Percentiles rank a stretch among this genome's conserved stretches.
These are phyloP conservation scores for Crucibulum laeve DNA, from an alignment of 768 basidiomycete species.

Conservation along the genomic window DNA sequence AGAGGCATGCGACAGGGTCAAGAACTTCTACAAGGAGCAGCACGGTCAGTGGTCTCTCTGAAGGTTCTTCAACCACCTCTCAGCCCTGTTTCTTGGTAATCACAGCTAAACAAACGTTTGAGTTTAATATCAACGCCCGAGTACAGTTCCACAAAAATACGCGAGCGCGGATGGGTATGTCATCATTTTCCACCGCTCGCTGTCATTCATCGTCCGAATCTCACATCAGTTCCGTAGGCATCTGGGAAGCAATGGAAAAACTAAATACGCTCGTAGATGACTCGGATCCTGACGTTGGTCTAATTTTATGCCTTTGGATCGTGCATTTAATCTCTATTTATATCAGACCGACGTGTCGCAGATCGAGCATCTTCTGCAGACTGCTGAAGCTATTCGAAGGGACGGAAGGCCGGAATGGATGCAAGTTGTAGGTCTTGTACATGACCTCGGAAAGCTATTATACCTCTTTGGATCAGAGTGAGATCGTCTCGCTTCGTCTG, in stretches of 20 bases:
- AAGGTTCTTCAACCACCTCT: background rate
- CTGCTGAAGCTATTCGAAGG: conserved; percentile 70
- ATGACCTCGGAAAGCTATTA: conserved; percentile 78
- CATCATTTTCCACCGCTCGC: background rate
- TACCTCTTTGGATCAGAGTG: conserved; percentile 64
- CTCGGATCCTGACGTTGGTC: conserved; percentile 69
- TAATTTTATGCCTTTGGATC: background rate
- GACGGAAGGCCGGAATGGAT: conserved; percentile 83
- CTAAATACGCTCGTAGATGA: conserved; percentile 78
- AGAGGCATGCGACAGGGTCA: conserved; percentile 60
- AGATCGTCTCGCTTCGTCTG: background rate
- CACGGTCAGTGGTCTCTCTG: conserved; percentile 35
- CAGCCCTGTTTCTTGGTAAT: background rate
- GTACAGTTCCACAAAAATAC: conserved; percentile 55
- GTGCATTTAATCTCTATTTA: background rate
- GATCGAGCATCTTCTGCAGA: conserved; percentile 79
- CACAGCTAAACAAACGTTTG: conserved; percentile 73
- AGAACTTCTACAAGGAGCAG: conserved; percentile 61
- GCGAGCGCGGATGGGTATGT: conserved; percentile 56
- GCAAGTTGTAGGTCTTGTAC: conserved; percentile 74
- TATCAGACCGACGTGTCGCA: conserved; percentile 61
- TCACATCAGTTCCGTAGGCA: conserved; percentile 3
- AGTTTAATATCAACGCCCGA: conserved; percentile 67
- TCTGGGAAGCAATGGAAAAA: conserved; percentile 78
- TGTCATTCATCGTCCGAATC: background rate